phyloP scores from a whole-genome alignment of 768 basidiomycete genomes.

The Coprinopsis sp. region DNA sequence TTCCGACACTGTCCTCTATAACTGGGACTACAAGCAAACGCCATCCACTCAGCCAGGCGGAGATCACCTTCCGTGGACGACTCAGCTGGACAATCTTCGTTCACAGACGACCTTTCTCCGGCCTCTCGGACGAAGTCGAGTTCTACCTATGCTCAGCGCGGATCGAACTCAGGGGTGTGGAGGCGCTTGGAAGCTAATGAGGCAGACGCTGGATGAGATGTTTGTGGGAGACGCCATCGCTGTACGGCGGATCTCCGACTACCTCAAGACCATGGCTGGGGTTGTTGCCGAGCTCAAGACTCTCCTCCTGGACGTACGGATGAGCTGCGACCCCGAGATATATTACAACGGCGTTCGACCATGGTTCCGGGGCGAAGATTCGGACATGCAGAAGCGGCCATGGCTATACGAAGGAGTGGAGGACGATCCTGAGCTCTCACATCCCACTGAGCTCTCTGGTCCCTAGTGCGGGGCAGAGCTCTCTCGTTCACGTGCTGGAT shows the following conservation, averaged over 20 bases:
- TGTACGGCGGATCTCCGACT: conserved; percentile 58
- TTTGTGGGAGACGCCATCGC: conserved; percentile 75
- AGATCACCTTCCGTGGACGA: conserved; percentile 26
- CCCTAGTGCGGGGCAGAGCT: conserved; percentile 82
- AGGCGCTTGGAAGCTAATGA: conserved; percentile 79
- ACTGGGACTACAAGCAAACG: conserved; percentile 50
- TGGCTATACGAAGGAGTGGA: conserved; percentile 51
- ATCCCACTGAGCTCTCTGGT: conserved; percentile 63
- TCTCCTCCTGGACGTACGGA: conserved; percentile 64
- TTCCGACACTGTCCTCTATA: conserved; percentile 90
- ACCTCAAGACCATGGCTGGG: conserved; percentile 57
- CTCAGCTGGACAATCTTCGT: conserved; percentile 54
- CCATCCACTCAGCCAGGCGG: conserved; percentile 19
- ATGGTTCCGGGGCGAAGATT: conserved; percentile 79
- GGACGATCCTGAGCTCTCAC: conserved; percentile 33
- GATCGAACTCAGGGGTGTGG: conserved; percentile 86
- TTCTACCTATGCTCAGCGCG: conserved; percentile 89
- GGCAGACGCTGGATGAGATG: conserved; percentile 82
- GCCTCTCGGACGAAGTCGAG: conserved; percentile 76
- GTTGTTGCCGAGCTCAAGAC: conserved; percentile 66
- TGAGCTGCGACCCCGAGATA: conserved; percentile 68
- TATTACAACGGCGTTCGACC: conserved; percentile 77
- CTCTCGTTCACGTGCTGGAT: conserved; percentile 71
- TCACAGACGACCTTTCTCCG: conserved; percentile 71
- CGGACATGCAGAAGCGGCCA: conserved; percentile 35